Conservation (phyloP, 148 eudicot species). For the Suaeda aralocaspica region DNA sequence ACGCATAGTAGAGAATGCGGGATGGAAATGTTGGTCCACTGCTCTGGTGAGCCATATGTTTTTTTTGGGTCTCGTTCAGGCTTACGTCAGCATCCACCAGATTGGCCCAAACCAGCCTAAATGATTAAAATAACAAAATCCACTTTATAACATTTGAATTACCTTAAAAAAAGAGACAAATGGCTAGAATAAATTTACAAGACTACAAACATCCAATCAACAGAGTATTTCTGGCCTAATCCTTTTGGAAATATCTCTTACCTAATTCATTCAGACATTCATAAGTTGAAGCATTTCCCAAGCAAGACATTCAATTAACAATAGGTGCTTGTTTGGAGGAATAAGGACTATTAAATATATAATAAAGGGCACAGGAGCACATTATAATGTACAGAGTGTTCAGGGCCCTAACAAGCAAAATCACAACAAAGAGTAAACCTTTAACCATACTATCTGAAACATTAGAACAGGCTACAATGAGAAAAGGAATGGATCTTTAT, state of each 20-base stretch:
- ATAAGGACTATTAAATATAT: too few relatives aligned
- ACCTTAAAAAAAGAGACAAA: not conserved
- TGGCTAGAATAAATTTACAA: not conserved
- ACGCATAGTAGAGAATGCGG: slow-evolving; percentile 91
- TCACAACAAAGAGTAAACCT: too few relatives aligned
- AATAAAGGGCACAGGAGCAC: too few relatives aligned
- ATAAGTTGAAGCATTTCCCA: not conserved
- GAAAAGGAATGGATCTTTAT: too few relatives aligned
- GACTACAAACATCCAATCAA: not conserved
- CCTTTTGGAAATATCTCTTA: not conserved
- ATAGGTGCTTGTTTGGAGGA: too few relatives aligned
- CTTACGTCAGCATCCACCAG: slow-evolving; percentile 98
- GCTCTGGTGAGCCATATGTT: slow-evolving; percentile 95
- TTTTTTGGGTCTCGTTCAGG: slow-evolving; percentile 98
- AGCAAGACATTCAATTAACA: not conserved
- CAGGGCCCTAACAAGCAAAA: too few relatives aligned
- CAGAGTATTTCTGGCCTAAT: not conserved
- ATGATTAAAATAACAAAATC: slow-evolving; percentile 13
- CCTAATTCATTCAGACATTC: not conserved
- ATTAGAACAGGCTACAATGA: too few relatives aligned
- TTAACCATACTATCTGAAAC: too few relatives aligned
- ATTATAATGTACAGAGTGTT: too few relatives aligned
- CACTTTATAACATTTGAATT: not conserved
- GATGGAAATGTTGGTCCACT: slow-evolving; percentile 95
- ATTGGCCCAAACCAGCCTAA: slow-evolving; percentile 95